Conservation (phyloP, 176 grass and related monocot species). For the Raddia guianensis region DNA sequence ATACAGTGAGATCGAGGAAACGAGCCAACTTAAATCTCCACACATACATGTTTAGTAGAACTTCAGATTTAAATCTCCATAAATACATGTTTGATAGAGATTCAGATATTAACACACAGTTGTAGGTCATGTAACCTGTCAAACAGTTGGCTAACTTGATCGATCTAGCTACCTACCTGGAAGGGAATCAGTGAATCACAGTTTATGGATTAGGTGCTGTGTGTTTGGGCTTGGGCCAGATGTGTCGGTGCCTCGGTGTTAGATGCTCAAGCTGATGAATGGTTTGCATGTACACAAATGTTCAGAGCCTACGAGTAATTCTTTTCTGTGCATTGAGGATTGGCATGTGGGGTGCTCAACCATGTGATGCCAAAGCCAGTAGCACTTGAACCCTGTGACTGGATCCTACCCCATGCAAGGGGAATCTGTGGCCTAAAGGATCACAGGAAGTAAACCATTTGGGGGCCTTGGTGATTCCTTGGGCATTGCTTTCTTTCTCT, state of each 20-base stretch:
- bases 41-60: neutral
- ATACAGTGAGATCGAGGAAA: no score
- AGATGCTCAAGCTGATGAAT: slow-evolving; percentile 9
- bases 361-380: slow-evolving; percentile 39
- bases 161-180: neutral
- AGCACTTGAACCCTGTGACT: slow-evolving; percentile 41
- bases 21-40: neutral
- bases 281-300: neutral
- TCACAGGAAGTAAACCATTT: slow-evolving; percentile 47
- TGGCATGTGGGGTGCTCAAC: slow-evolving; percentile 42
- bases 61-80: no score
- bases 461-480: slow-evolving; percentile 41
- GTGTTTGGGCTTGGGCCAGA: neutral
- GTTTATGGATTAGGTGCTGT: neutral
- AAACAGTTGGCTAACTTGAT: neutral
- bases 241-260: neutral
- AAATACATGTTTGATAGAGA: neutral
- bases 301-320: neutral
- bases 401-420: slow-evolving; percentile 28
- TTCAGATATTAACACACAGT: no score
- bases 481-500: slow-evolving; percentile 30
- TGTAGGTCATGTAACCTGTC: neutral
- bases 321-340: neutral
- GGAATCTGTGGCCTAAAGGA: slow-evolving; percentile 37
- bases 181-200: neutral